A percentile compares a stretch with the other conserved stretches of the same genome.
These are phyloP conservation scores for Stereocaulon alpinum DNA, from an alignment of 495 filamentous ascomycete species.

Conservation along the genomic window DNA sequence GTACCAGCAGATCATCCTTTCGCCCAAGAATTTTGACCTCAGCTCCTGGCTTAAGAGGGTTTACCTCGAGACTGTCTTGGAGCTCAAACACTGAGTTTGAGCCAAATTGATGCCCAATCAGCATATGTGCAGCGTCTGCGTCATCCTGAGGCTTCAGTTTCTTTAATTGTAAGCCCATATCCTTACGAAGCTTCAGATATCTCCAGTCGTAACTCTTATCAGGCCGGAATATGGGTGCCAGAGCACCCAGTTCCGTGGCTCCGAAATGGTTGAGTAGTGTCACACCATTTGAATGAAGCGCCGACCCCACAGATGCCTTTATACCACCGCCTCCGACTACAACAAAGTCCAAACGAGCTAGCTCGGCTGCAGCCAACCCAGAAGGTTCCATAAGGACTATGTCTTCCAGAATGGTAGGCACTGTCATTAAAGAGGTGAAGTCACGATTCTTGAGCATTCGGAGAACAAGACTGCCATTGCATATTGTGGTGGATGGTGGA, in stretches of 20 bases:
- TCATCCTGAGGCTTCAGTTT: slow-evolving; percentile 9
- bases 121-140: slow-evolving; percentile 8
- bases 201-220: slow-evolving; percentile 27
- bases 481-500: slow-evolving; percentile 27
- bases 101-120: slow-evolving; percentile 24
- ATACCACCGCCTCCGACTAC: slow-evolving; percentile 34
- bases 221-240: slow-evolving; percentile 31
- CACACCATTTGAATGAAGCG: slow-evolving; percentile 21
- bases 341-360: slow-evolving; percentile 32
- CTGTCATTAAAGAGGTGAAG: slow-evolving; percentile 34
- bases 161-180: slow-evolving; percentile 23
- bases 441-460: slow-evolving; percentile 22
- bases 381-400: slow-evolving; percentile 23
- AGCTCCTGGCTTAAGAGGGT: slow-evolving; percentile 13
- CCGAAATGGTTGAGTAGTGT: slow-evolving; percentile 32
- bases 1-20: slow-evolving; percentile 31
- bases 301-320: slow-evolving; percentile 19
- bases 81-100: slow-evolving; percentile 25
- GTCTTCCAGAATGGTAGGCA: slow-evolving; percentile 39
- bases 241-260: slow-evolving; percentile 29
- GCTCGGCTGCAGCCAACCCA: slow-evolving; percentile 17
- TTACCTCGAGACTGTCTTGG: slow-evolving; percentile 24
- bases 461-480: slow-evolving; percentile 26
- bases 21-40: slow-evolving; percentile 26
- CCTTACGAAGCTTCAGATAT: slow-evolving; percentile 30